A percentile compares a stretch with the other conserved stretches of the same genome.
phyloP scores from a whole-genome alignment of 179 eudicot species.

The Pouteria campechiana region DNA sequence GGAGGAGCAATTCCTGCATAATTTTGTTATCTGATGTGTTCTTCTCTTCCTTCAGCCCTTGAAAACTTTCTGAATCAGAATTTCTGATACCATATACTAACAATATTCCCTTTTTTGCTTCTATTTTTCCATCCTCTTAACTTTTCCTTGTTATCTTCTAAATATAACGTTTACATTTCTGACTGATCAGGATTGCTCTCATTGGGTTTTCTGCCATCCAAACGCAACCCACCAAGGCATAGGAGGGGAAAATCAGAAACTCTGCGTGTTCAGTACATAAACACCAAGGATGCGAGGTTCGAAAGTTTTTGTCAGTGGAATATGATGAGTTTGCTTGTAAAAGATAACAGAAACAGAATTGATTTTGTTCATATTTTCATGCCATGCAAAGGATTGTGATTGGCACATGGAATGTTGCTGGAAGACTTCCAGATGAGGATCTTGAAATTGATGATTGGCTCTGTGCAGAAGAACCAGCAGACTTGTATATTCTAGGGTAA shows the following conservation, averaged over 20 bases:
- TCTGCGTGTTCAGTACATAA: slow-evolving; percentile 59
- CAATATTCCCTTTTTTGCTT: not conserved
- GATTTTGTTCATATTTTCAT: not conserved
- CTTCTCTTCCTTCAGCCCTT: no score
- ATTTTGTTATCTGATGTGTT: no score
- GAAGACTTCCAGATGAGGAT: slow-evolving; percentile 49
- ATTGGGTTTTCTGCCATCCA: no score
- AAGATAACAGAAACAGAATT: not conserved
- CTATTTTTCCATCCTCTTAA: slow-evolving; percentile 19
- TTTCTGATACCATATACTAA: no score
- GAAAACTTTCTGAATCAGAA: no score
- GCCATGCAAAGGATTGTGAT: slow-evolving; percentile 38
- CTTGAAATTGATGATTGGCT: slow-evolving; percentile 92
- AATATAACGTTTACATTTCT: no score
- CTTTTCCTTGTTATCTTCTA: no score
- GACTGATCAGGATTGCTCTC: no score
- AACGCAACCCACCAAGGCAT: slow-evolving; percentile 31
- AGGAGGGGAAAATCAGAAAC: slow-evolving; percentile 84
- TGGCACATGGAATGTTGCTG: slow-evolving; percentile 97
- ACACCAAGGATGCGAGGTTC: slow-evolving; percentile 88
- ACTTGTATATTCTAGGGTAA: slow-evolving; percentile 85
- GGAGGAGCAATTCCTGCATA: no score
- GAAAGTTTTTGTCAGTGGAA: no score
- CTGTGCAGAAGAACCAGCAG: slow-evolving; percentile 66
- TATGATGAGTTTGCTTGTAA: not conserved